A percentile compares a stretch with the other conserved stretches of the same genome.
Evolutionary conservation across 495 filamentous ascomycete genomes (phyloP).

Genomic region (Penicillium paradoxum): DNA sequence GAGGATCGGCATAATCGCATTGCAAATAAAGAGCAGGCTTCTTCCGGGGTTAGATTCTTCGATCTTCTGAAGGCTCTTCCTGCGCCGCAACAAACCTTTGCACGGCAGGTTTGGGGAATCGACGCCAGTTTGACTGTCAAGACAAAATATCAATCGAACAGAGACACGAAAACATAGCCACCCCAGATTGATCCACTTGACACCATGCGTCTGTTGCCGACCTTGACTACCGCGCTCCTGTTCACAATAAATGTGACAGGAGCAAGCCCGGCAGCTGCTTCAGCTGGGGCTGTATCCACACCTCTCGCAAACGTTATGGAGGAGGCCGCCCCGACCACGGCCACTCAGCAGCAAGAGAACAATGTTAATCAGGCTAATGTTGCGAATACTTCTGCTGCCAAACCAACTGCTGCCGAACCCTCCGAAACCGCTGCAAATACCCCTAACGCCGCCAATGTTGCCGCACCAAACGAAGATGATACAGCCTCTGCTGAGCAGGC

Average conservation of each 20-base stretch:
- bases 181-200: conserved; percentile 8
- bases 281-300: neutral
- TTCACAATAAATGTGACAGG: conserved; percentile 21
- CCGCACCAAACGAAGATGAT: neutral
- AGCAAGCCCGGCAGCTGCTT: conserved; percentile 11
- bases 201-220: conserved; percentile 28
- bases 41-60: conserved; percentile 2
- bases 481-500: neutral
- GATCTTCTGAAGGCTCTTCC: conserved; percentile 16
- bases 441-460: neutral
- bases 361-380: conserved; percentile 7
- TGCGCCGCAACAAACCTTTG: conserved; percentile 18
- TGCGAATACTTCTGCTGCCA: conserved; percentile 4
- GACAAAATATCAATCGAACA: conserved; percentile 1
- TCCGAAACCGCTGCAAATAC: neutral
- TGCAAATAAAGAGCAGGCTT: conserved; percentile 24
- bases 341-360: conserved; percentile 1
- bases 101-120: conserved; percentile 14
- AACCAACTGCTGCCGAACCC: conserved; percentile 1
- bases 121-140: conserved; percentile 13
- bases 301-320: neutral
- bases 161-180: conserved; percentile 1
- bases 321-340: neutral
- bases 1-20: conserved; percentile 17
- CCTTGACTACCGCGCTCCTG: conserved; percentile 21